These are phyloP conservation scores for Alternaria alternata DNA, from an alignment of 2,329 filamentous ascomycete species.

Conservation along the genomic window DNA sequence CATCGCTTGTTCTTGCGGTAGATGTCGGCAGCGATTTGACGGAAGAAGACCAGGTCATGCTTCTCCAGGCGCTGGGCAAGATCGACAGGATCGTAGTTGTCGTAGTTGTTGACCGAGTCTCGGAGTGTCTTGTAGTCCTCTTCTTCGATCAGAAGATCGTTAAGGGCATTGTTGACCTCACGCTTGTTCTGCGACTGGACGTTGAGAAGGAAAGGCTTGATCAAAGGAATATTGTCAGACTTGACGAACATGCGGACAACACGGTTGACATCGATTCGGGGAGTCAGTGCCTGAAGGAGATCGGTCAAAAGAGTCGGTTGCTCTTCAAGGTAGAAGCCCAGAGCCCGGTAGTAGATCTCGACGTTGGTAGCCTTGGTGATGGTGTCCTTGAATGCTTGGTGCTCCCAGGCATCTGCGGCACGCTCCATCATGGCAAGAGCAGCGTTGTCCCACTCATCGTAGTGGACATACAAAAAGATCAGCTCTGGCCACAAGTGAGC, in stretches of 20 bases:
- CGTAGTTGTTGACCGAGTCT: conserved; percentile 97
- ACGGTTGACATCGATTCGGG: conserved; percentile 95
- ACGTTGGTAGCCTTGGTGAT: conserved; percentile 97
- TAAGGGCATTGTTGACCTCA: conserved; percentile 96
- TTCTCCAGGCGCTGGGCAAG: conserved; percentile 93
- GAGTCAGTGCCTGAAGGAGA: conserved; percentile 87
- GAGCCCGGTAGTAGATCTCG: conserved; percentile 97
- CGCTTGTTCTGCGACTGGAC: conserved; percentile 98
- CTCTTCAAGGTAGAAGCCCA: conserved; percentile 98
- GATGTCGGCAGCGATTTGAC: conserved; percentile 96
- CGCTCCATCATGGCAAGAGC: conserved; percentile 98
- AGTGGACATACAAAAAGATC: conserved; percentile 97
- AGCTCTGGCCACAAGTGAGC: conserved; percentile 97
- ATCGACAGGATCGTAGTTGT: conserved; percentile 97
- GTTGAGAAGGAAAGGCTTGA: conserved; percentile 98
- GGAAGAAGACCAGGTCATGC: conserved; percentile 98
- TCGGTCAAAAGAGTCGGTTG: conserved; percentile 97
- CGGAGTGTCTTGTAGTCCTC: conserved; percentile 99
- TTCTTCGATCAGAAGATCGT: conserved; percentile 96
- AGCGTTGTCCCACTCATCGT: conserved; percentile 98
- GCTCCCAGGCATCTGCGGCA: conserved; percentile 97
- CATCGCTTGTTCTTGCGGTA: conserved; percentile 99
- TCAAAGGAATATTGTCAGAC: conserved; percentile 95
- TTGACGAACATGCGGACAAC: conserved; percentile 99
- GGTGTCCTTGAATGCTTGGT: conserved; percentile 99